Evolutionary conservation across 495 filamentous ascomycete genomes (phyloP).

Genomic region (Hypoxylon fuscum): DNA sequence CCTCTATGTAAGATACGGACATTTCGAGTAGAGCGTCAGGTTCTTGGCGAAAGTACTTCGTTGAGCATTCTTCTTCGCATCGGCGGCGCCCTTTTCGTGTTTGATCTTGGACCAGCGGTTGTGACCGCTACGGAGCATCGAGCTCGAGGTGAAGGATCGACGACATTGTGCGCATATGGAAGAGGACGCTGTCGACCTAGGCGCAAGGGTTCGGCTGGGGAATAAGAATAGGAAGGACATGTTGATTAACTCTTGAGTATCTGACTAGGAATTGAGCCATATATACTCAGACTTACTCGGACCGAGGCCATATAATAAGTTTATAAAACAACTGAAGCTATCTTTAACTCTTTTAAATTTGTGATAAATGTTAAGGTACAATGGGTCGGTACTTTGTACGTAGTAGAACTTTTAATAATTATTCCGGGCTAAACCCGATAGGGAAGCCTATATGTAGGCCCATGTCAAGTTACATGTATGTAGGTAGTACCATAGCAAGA

Average conservation of each 20-base stretch:
- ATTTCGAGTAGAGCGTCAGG: constrained; percentile 62
- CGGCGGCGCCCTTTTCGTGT: constrained; percentile 88
- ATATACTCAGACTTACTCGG: too few species aligned
- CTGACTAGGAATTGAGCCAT: neutral
- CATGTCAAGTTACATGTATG: too few species aligned
- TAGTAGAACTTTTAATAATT: too few species aligned
- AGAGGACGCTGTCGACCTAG: constrained; percentile 17
- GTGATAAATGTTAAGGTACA: too few species aligned
- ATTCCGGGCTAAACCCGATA: too few species aligned
- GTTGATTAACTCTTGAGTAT: neutral
- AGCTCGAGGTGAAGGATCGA: constrained; percentile 62
- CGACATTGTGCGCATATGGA: constrained; percentile 56
- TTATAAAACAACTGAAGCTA: too few species aligned
- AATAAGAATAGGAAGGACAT: constrained; percentile 36
- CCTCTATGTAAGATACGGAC: constrained; percentile 46
- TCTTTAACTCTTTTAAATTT: too few species aligned
- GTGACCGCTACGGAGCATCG: constrained; percentile 71
- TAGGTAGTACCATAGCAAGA: too few species aligned
- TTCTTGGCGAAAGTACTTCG: constrained; percentile 57
- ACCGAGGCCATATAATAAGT: too few species aligned
- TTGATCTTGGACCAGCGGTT: constrained; percentile 95
- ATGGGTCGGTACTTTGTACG: too few species aligned
- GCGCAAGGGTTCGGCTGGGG: constrained; percentile 10
- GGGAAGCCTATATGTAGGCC: too few species aligned
- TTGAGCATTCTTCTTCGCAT: constrained; percentile 64